These are phyloP conservation scores for Allium cepa DNA, from an alignment of 106 monocot species.

Conservation along the genomic window DNA sequence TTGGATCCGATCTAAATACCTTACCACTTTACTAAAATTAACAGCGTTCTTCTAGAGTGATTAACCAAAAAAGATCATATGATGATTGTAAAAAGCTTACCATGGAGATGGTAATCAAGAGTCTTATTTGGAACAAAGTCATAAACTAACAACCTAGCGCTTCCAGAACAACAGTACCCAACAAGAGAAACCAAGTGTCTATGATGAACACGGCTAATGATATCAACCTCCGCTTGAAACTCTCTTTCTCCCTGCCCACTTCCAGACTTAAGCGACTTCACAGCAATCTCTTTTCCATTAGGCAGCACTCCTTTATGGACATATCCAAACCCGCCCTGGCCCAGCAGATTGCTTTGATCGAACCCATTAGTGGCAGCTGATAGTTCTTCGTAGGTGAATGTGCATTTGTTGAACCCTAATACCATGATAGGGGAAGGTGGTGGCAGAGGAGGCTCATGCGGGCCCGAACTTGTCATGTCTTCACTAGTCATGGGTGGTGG, in stretches of 20 bases:
- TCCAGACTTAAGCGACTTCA: conserved; percentile 78
- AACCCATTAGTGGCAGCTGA: conserved; percentile 60
- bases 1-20: too few species aligned
- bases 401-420: conserved; percentile 62
- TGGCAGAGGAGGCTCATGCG: conserved; percentile 34
- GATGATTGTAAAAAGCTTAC: conserved; percentile 16
- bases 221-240: conserved; percentile 97
- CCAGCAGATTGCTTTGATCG: conserved; percentile 59
- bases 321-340: conserved; percentile 94
- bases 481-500: background rate
- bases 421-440: conserved; percentile 56
- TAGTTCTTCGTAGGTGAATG: conserved; percentile 83
- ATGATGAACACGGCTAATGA: conserved; percentile 89
- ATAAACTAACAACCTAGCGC: conserved; percentile 75
- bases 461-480: conserved; percentile 20
- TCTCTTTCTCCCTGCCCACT: conserved; percentile 91
- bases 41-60: background rate
- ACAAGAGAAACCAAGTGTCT: conserved; percentile 89
- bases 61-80: background rate
- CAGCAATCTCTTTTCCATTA: conserved; percentile 78
- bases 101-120: conserved; percentile 84
- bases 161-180: conserved; percentile 74
- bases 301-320: conserved; percentile 83
- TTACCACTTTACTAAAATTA: too few species aligned
- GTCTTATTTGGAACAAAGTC: conserved; percentile 86